phyloP scores from a whole-genome alignment of 2,329 filamentous ascomycete species.

The Diaporthe citrichinensis region DNA sequence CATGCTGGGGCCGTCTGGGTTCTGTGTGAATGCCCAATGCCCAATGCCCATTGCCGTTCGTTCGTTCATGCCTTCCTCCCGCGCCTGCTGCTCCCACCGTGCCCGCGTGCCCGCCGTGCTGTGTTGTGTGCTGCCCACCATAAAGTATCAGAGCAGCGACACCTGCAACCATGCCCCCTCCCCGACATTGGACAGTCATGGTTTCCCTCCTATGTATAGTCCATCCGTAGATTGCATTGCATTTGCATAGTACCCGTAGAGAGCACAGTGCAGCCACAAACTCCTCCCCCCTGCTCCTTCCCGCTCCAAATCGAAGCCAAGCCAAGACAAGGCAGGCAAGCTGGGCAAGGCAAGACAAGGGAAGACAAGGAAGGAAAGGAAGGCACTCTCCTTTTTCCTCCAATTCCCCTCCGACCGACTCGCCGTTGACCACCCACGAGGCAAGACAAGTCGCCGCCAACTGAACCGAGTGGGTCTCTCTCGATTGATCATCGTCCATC shows the following conservation, averaged over 20 bases:
- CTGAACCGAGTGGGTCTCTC: slow-evolving; percentile 30
- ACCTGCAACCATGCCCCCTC: background rate
- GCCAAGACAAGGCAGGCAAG: slow-evolving; percentile 14
- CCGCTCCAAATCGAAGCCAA: slow-evolving; percentile 18
- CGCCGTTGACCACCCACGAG: slow-evolving; percentile 17
- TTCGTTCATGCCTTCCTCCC: slow-evolving; percentile 16
- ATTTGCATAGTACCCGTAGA: slow-evolving; percentile 10
- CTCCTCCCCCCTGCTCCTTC: slow-evolving; percentile 28
- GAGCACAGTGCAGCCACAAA: slow-evolving; percentile 26
- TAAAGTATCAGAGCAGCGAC: background rate
- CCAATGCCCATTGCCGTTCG: slow-evolving; percentile 9
- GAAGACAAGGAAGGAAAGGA: slow-evolving; percentile 4
- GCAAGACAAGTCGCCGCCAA: slow-evolving; percentile 29
- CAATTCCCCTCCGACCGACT: slow-evolving; percentile 7
- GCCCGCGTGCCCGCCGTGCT: background rate
- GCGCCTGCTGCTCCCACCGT: background rate
- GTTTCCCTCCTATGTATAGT: background rate
- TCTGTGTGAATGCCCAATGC: slow-evolving; percentile 25
- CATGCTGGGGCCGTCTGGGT: slow-evolving; percentile 6
- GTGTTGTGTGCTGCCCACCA: background rate
- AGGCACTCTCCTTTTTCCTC: slow-evolving; percentile 10
- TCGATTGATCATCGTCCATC: slow-evolving; percentile 30
- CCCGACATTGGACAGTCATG: background rate
- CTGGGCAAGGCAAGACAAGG: slow-evolving; percentile 9
- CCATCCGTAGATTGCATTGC: slow-evolving; percentile 13